Conservation (phyloP, 305 asterid species). For the Caryopteris hybrid region DNA sequence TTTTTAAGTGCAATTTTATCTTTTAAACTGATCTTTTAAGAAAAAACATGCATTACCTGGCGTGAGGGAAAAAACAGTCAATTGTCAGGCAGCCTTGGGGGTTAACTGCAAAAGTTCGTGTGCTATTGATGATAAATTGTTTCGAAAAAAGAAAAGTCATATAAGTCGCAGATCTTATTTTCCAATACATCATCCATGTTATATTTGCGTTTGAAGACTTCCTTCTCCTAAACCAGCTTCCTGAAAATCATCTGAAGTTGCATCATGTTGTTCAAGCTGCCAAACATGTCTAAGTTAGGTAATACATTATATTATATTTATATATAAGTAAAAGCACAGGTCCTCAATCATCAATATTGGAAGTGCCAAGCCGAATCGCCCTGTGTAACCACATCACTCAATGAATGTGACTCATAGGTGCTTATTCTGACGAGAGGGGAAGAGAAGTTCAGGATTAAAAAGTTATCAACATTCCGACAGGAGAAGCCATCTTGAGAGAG, state of each 20-base stretch:
- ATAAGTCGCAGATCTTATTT: constrained; percentile 72
- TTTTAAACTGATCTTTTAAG: too few species aligned
- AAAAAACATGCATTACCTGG: too few species aligned
- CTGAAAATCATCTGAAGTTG: constrained; percentile 56
- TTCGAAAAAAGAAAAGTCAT: constrained; percentile 36
- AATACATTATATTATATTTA: constrained; percentile 20
- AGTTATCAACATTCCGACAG: neutral
- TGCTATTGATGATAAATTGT: too few species aligned
- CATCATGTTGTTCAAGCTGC: constrained; percentile 62
- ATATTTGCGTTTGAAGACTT: constrained; percentile 49
- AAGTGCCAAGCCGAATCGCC: too few species aligned
- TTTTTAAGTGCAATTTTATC: too few species aligned
- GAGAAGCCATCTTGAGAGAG: too few species aligned
- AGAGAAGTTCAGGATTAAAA: neutral
- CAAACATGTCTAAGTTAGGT: constrained; percentile 8
- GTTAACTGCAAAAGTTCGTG: too few species aligned
- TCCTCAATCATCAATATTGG: constrained; percentile 8
- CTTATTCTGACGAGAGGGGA: neutral
- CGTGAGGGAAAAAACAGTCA: too few species aligned
- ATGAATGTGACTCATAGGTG: neutral
- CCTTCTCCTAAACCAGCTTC: constrained; percentile 57
- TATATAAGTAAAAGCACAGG: neutral
- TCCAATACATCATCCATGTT: constrained; percentile 56
- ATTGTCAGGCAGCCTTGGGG: too few species aligned
- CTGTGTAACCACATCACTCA: too few species aligned